Evolutionary conservation across 2,329 filamentous ascomycete genomes (phyloP).

Genomic region (Neonectria coccinea): DNA sequence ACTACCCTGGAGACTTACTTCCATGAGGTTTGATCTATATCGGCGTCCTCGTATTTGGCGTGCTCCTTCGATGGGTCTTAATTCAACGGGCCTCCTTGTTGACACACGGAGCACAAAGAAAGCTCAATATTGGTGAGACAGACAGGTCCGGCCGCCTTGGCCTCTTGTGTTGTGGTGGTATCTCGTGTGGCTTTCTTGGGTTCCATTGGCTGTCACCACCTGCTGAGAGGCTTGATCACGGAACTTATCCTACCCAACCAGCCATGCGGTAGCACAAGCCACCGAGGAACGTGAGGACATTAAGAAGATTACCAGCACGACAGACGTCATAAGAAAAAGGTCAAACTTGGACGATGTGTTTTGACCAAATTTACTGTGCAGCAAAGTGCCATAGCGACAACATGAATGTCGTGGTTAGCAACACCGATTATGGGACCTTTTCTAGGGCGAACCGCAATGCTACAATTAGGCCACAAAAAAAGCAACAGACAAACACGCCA

Average conservation of each 20-base stretch:
- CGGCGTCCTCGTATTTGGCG: not conserved
- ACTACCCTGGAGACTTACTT: slow-evolving; percentile 18
- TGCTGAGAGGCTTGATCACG: slow-evolving; percentile 7
- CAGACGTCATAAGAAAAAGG: not conserved
- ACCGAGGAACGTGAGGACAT: not conserved
- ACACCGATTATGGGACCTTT: not conserved
- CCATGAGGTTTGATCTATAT: slow-evolving; percentile 21
- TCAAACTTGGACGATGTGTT: not conserved
- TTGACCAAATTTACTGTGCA: not conserved
- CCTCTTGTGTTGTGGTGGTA: slow-evolving; percentile 13
- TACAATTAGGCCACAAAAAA: not conserved
- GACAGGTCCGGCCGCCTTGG: not conserved
- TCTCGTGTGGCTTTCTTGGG: not conserved
- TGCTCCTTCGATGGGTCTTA: not conserved
- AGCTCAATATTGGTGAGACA: slow-evolving; percentile 5
- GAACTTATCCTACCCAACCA: slow-evolving; percentile 11
- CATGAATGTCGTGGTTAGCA: not conserved
- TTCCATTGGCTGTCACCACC: slow-evolving; percentile 2
- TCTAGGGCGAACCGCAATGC: not conserved
- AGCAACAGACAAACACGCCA: not conserved
- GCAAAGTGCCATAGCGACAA: not conserved
- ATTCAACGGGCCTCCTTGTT: not conserved
- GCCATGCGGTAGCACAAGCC: slow-evolving; percentile 12
- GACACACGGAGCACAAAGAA: not conserved
- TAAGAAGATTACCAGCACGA: not conserved